These are phyloP conservation scores for Xylariaceae sp. DNA, from an alignment of 2,329 filamentous ascomycete species.

Conservation along the genomic window DNA sequence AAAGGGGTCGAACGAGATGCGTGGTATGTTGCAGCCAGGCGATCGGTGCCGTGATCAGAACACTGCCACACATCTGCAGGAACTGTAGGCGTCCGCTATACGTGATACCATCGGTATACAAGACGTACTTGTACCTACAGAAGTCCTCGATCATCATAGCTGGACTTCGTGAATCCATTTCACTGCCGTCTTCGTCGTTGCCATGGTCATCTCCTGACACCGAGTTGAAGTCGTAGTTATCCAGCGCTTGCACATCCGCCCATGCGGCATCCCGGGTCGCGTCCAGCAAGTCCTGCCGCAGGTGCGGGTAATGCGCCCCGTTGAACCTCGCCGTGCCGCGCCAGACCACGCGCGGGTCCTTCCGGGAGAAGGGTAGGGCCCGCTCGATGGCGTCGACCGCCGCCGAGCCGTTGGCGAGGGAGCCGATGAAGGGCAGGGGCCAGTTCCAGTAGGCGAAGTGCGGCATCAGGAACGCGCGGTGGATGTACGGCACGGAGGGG, in stretches of 20 bases:
- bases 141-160: slow-evolving; percentile 45
- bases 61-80: slow-evolving; percentile 45
- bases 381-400: slow-evolving; percentile 36
- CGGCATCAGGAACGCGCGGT: slow-evolving; percentile 41
- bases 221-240: slow-evolving; percentile 20
- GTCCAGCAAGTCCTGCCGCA: slow-evolving; percentile 37
- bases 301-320: slow-evolving; percentile 32
- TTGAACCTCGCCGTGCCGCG: slow-evolving; percentile 49
- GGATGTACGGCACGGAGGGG: slow-evolving; percentile 11
- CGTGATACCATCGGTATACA: slow-evolving; percentile 51
- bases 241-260: slow-evolving; percentile 44
- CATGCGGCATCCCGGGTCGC: slow-evolving; percentile 33
- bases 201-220: too few species aligned
- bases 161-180: too few species aligned
- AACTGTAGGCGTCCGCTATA: slow-evolving; percentile 50
- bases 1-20: slow-evolving; percentile 42
- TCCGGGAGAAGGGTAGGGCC: slow-evolving; percentile 1
- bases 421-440: slow-evolving; percentile 41
- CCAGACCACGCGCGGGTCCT: slow-evolving; percentile 41
- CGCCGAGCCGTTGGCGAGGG: slow-evolving; percentile 33
- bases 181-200: too few species aligned
- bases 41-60: slow-evolving; percentile 43
- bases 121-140: slow-evolving; percentile 46
- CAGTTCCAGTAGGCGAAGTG: slow-evolving; percentile 55
- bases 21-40: slow-evolving; percentile 47